A percentile compares a stretch with the other conserved stretches of the same genome.
Evolutionary conservation across 2,329 filamentous ascomycete species (phyloP).

Genomic region (Drechslera avenae): DNA sequence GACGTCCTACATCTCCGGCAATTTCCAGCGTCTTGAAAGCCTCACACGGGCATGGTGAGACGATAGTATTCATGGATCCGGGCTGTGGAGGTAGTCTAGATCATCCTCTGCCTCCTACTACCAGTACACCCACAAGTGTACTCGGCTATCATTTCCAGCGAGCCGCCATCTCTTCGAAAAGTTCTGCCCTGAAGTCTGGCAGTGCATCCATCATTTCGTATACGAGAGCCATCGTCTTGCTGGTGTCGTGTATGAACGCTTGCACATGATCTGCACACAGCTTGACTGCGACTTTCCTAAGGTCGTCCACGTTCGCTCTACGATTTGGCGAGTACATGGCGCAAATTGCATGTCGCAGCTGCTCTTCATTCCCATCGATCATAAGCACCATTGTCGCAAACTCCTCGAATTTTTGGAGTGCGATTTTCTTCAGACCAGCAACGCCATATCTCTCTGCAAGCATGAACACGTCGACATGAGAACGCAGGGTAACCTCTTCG

Average conservation of each 20-base stretch:
- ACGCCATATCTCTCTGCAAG: conserved; percentile 38
- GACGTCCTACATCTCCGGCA: no score
- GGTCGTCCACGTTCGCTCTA: conserved; percentile 27
- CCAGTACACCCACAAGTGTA: neutral
- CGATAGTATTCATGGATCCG: no score
- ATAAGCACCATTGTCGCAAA: conserved; percentile 27
- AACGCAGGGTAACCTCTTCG: conserved; percentile 28
- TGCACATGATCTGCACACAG: conserved; percentile 40
- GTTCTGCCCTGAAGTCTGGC: conserved; percentile 36
- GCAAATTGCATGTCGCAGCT: conserved; percentile 31
- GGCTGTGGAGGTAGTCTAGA: no score
- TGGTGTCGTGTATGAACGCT: conserved; percentile 33
- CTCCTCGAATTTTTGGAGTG: conserved; percentile 36
- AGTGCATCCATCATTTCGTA: conserved; percentile 39
- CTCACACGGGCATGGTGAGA: no score
- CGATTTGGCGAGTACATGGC: conserved; percentile 34
- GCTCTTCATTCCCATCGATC: conserved; percentile 31
- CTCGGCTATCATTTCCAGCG: conserved; percentile 26
- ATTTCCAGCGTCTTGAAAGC: no score
- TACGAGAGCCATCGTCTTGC: conserved; percentile 33
- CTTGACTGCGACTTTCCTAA: conserved; percentile 28
- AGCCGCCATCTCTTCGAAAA: conserved; percentile 37
- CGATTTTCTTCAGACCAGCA: conserved; percentile 30
- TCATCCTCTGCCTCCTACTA: no score
- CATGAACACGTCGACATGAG: conserved; percentile 38